These are phyloP conservation scores for Monilinia fructigena DNA, from an alignment of 2,329 filamentous ascomycete genomes.

Conservation along the genomic window DNA sequence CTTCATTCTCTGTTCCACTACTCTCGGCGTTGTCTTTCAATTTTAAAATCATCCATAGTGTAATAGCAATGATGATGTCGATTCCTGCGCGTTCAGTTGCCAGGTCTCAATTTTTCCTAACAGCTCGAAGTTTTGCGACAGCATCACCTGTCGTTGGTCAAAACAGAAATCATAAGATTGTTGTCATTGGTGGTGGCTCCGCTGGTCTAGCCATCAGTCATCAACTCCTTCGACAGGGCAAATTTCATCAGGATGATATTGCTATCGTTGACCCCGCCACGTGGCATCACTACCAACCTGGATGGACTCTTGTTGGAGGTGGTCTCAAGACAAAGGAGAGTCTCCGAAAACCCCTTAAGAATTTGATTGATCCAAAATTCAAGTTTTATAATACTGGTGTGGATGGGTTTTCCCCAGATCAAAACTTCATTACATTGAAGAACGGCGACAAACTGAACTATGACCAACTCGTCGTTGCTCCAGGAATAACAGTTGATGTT, in stretches of 20 bases:
- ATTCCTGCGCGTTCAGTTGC: background rate
- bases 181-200: constrained; percentile 65
- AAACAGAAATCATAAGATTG: constrained; percentile 57
- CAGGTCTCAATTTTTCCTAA: background rate
- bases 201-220: constrained; percentile 66
- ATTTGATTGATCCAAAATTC: constrained; percentile 58
- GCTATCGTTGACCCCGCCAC: constrained; percentile 61
- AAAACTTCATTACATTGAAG: constrained; percentile 55
- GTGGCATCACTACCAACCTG: constrained; percentile 68
- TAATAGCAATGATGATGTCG: background rate
- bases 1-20: background rate
- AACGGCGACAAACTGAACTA: constrained; percentile 58
- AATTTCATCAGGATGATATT: constrained; percentile 59
- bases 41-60: background rate
- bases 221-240: constrained; percentile 61
- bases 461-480: constrained; percentile 63
- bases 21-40: background rate
- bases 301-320: constrained; percentile 67
- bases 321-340: constrained; percentile 63
- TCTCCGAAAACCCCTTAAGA: constrained; percentile 50
- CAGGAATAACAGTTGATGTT: constrained; percentile 55
- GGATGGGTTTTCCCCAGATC: constrained; percentile 51
- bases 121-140: constrained; percentile 30
- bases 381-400: constrained; percentile 58
- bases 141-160: constrained; percentile 41